Conservation (phyloP, 2,329 filamentous ascomycete species). For the Trichophyton rubrum region DNA sequence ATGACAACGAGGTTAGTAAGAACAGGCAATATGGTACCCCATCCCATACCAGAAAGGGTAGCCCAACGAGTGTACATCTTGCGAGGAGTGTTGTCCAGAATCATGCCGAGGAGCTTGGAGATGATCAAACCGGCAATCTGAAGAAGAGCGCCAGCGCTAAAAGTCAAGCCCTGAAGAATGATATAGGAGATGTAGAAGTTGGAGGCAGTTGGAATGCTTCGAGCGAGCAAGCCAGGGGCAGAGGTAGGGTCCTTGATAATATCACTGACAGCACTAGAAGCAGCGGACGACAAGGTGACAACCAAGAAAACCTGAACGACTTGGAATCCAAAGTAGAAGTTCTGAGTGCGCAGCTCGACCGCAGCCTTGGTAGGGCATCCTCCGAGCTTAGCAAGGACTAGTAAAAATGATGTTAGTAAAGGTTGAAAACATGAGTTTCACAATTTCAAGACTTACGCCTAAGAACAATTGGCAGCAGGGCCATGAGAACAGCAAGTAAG, state of each 20-base stretch:
- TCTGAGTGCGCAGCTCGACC: conserved; percentile 80
- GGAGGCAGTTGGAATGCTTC: conserved; percentile 66
- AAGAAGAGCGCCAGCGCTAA: conserved; percentile 61
- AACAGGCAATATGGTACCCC: conserved; percentile 71
- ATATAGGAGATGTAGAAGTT: conserved; percentile 97
- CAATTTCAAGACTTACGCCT: conserved; percentile 42
- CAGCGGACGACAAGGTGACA: conserved; percentile 68
- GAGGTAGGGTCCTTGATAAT: conserved; percentile 51
- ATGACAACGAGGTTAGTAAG: conserved; percentile 73
- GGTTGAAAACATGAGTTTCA: neutral
- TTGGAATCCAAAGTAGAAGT: conserved; percentile 61
- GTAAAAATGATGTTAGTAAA: neutral
- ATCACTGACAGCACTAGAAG: conserved; percentile 52
- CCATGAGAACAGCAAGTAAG: conserved; percentile 70
- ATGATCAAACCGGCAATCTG: conserved; percentile 63
- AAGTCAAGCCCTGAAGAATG: conserved; percentile 74
- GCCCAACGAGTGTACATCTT: conserved; percentile 70
- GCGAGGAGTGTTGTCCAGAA: conserved; percentile 65
- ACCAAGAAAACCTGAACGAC: conserved; percentile 87
- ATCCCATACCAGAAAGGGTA: conserved; percentile 58
- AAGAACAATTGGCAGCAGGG: conserved; percentile 70
- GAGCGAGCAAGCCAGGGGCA: conserved; percentile 54
- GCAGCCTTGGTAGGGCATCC: conserved; percentile 69
- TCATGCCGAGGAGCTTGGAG: conserved; percentile 59
- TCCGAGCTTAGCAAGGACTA: conserved; percentile 62